Evolutionary conservation across 2,329 filamentous ascomycete genomes (phyloP).

Genomic region (Davidsoniella virescens): DNA sequence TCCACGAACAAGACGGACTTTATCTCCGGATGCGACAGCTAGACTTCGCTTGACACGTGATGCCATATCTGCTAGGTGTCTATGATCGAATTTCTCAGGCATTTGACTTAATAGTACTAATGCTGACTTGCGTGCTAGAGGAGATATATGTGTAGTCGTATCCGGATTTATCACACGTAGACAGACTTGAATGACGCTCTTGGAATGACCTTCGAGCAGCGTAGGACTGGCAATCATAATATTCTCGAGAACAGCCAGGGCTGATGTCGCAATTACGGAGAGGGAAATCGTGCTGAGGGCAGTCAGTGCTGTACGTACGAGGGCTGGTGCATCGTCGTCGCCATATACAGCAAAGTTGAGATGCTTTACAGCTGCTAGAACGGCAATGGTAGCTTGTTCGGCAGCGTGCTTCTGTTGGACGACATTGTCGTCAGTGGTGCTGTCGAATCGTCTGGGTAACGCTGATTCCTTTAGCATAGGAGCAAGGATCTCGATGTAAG

Average conservation of each 20-base stretch:
- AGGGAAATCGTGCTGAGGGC: slow-evolving; percentile 27
- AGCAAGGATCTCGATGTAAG: slow-evolving; percentile 30
- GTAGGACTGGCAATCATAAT: slow-evolving; percentile 31
- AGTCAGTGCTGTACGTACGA: slow-evolving; percentile 34
- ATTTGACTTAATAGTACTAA: slow-evolving; percentile 30
- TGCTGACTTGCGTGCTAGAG: slow-evolving; percentile 5
- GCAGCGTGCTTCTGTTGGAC: slow-evolving; percentile 2
- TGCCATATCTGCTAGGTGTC: slow-evolving; percentile 28
- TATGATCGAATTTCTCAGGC: slow-evolving; percentile 31
- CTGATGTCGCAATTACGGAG: slow-evolving; percentile 29
- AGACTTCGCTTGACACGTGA: slow-evolving; percentile 30
- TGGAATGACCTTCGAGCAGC: slow-evolving; percentile 31
- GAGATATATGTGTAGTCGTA: not conserved
- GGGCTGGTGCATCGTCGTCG: slow-evolving; percentile 30
- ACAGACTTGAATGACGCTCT: slow-evolving; percentile 31
- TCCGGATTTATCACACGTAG: slow-evolving; percentile 14
- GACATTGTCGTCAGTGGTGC: slow-evolving; percentile 2
- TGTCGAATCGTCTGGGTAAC: slow-evolving; percentile 17
- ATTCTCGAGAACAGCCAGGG: slow-evolving; percentile 31
- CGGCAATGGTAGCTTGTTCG: slow-evolving; percentile 29
- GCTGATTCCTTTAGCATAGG: slow-evolving; percentile 28
- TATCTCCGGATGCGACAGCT: slow-evolving; percentile 35
- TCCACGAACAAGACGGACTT: slow-evolving; percentile 34
- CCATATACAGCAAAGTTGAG: slow-evolving; percentile 32
- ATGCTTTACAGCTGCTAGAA: slow-evolving; percentile 33